A percentile compares a stretch with the other conserved stretches of the same genome.
phyloP scores from a whole-genome alignment of 2,329 filamentous ascomycete species.

The Trichophyton mentagrophytes region DNA sequence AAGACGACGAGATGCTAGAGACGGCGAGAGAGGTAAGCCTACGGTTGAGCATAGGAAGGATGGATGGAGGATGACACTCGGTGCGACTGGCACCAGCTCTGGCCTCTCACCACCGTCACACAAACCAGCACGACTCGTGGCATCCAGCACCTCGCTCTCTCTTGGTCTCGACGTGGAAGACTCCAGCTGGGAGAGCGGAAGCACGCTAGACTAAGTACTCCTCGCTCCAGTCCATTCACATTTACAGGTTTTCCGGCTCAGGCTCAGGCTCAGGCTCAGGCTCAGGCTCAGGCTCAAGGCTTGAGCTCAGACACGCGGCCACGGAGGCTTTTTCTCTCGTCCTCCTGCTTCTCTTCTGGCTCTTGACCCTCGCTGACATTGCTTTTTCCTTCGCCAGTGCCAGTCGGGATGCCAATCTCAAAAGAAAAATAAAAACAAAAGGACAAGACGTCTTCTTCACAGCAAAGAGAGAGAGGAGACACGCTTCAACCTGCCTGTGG shows the following conservation, averaged over 20 bases:
- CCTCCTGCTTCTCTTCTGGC: not conserved
- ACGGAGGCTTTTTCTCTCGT: not conserved
- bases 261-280: too few relatives aligned
- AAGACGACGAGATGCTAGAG: too few relatives aligned
- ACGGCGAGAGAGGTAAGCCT: too few relatives aligned
- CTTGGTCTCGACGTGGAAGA: not conserved
- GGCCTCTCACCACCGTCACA: not conserved
- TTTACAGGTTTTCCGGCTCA: too few relatives aligned
- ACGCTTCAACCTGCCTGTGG: not conserved
- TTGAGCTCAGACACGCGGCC: slow-evolving; percentile 1
- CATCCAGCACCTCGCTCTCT: not conserved
- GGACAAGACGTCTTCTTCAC: too few relatives aligned
- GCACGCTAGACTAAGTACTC: not conserved
- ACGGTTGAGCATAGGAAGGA: not conserved
- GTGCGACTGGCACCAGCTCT: not conserved
- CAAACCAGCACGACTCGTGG: slow-evolving; percentile 2
- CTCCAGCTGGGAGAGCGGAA: not conserved
- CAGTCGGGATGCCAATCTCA: not conserved
- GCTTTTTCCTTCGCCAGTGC: not conserved
- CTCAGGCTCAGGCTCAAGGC: not conserved
- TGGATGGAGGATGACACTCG: not conserved
- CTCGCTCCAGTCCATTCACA: too few relatives aligned
- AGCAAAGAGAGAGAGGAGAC: not conserved
- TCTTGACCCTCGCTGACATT: not conserved
- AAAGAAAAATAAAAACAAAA: not conserved